Evolutionary conservation across 768 basidiomycete species (phyloP).

Genomic region (Russula sp.): DNA sequence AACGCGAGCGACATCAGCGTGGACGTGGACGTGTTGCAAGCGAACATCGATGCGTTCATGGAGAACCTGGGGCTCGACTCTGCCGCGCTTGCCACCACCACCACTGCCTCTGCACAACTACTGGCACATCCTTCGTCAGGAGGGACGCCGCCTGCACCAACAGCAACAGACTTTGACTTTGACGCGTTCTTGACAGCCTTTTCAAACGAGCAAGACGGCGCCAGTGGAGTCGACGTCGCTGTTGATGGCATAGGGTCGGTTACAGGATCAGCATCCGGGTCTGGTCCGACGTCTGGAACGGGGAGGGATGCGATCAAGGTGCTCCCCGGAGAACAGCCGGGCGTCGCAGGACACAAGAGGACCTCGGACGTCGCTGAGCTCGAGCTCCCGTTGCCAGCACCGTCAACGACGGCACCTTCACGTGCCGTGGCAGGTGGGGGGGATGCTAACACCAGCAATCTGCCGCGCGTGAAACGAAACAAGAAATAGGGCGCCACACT

Average conservation of each 20-base stretch:
- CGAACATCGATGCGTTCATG: constrained; percentile 65
- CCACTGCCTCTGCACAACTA: constrained; percentile 25
- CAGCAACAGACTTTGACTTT: constrained; percentile 19
- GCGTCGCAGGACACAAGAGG: constrained; percentile 28
- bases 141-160: not conserved
- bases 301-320: not conserved
- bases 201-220: constrained; percentile 31
- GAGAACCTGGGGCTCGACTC: constrained; percentile 65
- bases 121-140: constrained; percentile 23
- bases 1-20: constrained; percentile 59
- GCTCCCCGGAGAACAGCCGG: not conserved
- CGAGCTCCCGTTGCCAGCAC: constrained; percentile 10
- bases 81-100: constrained; percentile 25
- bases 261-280: not conserved
- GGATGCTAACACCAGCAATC: not conserved
- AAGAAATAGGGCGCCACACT: constrained; percentile 22
- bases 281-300: not conserved
- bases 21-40: constrained; percentile 66
- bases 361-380: constrained; percentile 31
- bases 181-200: constrained; percentile 30
- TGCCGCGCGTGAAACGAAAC: constrained; percentile 29
- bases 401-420: constrained; percentile 3
- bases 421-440: not conserved
- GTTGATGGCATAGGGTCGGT: not conserved
- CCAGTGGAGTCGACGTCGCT: constrained; percentile 26